Conservation (phyloP, 2,329 filamentous ascomycete genomes). For the Rhinocladiella similis region DNA sequence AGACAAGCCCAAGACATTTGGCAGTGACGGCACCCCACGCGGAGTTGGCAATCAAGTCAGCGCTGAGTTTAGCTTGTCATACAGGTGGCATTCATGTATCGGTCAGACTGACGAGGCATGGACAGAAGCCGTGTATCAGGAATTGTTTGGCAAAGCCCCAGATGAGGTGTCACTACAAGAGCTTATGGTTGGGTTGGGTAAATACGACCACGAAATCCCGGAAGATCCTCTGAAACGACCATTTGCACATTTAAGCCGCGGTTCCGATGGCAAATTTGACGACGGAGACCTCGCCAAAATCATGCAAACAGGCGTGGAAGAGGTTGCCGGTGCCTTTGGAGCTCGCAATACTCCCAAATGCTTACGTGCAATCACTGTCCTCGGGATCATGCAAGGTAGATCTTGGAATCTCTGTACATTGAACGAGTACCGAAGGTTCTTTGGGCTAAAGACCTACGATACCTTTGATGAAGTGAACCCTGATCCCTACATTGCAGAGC, state of each 20-base stretch:
- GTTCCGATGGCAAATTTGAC: conserved; percentile 65
- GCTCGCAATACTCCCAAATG: conserved; percentile 71
- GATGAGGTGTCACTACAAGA: conserved; percentile 59
- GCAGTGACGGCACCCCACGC: conserved; percentile 60
- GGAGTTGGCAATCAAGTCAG: conserved; percentile 81
- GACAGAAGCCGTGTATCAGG: conserved; percentile 69
- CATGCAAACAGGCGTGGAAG: conserved; percentile 68
- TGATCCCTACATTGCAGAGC: conserved; percentile 67
- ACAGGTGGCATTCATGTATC: conserved; percentile 83
- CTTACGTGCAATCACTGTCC: conserved; percentile 73
- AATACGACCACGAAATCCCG: conserved; percentile 62
- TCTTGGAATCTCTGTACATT: conserved; percentile 75
- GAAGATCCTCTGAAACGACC: conserved; percentile 67
- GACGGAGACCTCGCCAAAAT: conserved; percentile 76
- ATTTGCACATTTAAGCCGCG: conserved; percentile 67
- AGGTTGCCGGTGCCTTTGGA: conserved; percentile 66
- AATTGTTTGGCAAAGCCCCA: conserved; percentile 62
- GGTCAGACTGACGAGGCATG: conserved; percentile 73
- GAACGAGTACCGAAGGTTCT: conserved; percentile 84
- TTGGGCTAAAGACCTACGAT: conserved; percentile 72
- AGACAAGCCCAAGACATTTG: conserved; percentile 61
- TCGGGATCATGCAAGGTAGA: conserved; percentile 75
- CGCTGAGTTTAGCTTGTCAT: conserved; percentile 83
- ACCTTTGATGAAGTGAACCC: conserved; percentile 83
- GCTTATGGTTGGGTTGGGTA: conserved; percentile 62